A percentile compares a stretch with the other conserved stretches of the same genome.
phyloP scores from a whole-genome alignment of 345 rosid species.

The Eucalyptus albens region DNA sequence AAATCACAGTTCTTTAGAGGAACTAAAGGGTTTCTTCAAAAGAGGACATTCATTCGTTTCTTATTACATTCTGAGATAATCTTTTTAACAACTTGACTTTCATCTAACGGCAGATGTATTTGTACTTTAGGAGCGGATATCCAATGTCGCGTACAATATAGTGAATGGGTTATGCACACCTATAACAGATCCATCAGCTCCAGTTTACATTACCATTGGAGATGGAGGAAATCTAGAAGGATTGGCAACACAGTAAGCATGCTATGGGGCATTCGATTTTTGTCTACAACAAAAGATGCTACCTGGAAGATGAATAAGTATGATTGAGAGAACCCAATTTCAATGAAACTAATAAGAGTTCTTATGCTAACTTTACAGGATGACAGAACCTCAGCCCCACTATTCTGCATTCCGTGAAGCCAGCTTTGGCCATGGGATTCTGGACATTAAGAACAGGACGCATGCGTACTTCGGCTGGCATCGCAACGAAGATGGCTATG shows the following conservation, averaged over 20 bases:
- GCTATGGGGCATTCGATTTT: neutral
- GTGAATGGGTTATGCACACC: constrained; percentile 59
- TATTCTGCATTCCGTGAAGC: constrained; percentile 73
- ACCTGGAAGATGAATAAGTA: neutral
- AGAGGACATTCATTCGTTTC: neutral
- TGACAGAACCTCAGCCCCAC: constrained; percentile 68
- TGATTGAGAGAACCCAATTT: neutral
- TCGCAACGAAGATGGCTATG: constrained; percentile 60
- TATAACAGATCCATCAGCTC: constrained; percentile 45
- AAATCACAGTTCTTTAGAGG: neutral
- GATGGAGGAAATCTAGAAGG: constrained; percentile 92
- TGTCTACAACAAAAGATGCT: neutral
- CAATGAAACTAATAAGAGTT: neutral
- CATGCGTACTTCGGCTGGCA: constrained; percentile 72
- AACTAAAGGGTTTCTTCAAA: neutral
- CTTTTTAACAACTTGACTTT: neutral
- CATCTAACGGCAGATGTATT: neutral
- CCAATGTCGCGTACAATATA: constrained; percentile 60
- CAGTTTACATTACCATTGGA: constrained; percentile 72
- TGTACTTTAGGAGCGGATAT: constrained; percentile 44
- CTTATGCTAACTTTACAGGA: constrained; percentile 11
- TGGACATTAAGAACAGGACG: constrained; percentile 73
- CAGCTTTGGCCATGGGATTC: constrained; percentile 69
- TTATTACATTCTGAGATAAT: neutral
- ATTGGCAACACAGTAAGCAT: constrained; percentile 37